Percentiles rank a stretch among this genome's conserved stretches.
Evolutionary conservation across 805 yeast genomes (phyloP).

Genomic region (Suhomyces pyralidae): DNA sequence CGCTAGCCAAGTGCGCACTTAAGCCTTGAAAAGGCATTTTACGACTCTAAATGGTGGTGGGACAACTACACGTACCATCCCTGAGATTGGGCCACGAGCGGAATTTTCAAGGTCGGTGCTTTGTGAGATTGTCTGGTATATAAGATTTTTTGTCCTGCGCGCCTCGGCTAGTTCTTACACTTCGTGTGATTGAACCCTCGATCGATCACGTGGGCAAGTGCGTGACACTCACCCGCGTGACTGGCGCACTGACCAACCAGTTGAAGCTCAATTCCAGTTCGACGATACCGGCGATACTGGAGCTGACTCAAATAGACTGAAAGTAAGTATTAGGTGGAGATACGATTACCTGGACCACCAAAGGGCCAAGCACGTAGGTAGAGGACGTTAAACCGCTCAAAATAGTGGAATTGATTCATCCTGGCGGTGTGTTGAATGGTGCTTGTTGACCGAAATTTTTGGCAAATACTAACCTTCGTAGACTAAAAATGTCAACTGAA

Average conservation of each 20-base stretch:
- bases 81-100: neutral
- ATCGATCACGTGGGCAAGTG: neutral
- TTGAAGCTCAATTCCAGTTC: conserved; percentile 1
- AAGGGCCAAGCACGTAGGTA: neutral
- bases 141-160: neutral
- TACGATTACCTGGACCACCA: neutral
- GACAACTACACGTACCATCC: neutral
- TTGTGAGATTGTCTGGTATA: neutral
- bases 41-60: neutral
- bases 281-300: neutral
- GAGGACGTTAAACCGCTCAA: neutral
- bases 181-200: neutral
- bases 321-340: neutral
- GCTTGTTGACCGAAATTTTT: neutral
- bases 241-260: conserved; percentile 4
- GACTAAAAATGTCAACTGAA: conserved; percentile 26
- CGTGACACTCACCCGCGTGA: conserved; percentile 1
- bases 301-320: neutral
- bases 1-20: neutral
- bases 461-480: conserved; percentile 2
- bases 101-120: neutral
- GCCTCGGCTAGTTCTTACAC: neutral
- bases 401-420: neutral
- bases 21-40: neutral
- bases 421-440: neutral